phyloP scores from a whole-genome alignment of 208 protist species.

The Blastocrithidia nonstop region DNA sequence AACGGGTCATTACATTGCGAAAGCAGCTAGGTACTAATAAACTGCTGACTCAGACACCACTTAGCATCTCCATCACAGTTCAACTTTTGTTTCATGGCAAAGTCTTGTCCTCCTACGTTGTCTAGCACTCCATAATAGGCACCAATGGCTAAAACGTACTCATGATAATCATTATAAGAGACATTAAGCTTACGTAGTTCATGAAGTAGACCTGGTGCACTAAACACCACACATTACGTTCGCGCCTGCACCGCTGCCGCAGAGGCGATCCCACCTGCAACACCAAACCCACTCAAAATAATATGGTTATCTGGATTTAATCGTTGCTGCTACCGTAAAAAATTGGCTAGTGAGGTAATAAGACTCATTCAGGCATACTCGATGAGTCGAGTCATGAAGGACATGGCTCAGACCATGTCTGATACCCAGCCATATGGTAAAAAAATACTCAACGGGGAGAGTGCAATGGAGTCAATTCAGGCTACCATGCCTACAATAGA shows the following conservation, averaged over 20 bases:
- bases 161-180: slow-evolving; percentile 18
- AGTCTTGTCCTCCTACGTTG: slow-evolving; percentile 40
- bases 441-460: slow-evolving; percentile 45
- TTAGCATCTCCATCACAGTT: slow-evolving; percentile 11
- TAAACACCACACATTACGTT: slow-evolving; percentile 32
- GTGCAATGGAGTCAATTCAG: slow-evolving; percentile 51
- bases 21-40: slow-evolving; percentile 18
- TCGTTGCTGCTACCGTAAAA: slow-evolving; percentile 6
- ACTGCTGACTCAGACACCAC: slow-evolving; percentile 20
- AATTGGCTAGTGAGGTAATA: slow-evolving; percentile 9
- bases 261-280: slow-evolving; percentile 32
- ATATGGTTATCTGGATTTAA: slow-evolving; percentile 10
- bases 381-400: slow-evolving; percentile 32
- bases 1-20: slow-evolving; percentile 12
- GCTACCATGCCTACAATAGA: slow-evolving; percentile 30
- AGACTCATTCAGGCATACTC: slow-evolving; percentile 13
- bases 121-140: slow-evolving; percentile 22
- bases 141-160: slow-evolving; percentile 30
- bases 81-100: slow-evolving; percentile 24
- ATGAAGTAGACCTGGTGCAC: slow-evolving; percentile 38
- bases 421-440: slow-evolving; percentile 33
- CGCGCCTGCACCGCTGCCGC: slow-evolving; percentile 13
- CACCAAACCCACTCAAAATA: slow-evolving; percentile 21
- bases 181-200: slow-evolving; percentile 14
- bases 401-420: slow-evolving; percentile 23